phyloP scores from a whole-genome alignment of 2,329 filamentous ascomycete genomes.

The Pseudogymnoascus sp. region DNA sequence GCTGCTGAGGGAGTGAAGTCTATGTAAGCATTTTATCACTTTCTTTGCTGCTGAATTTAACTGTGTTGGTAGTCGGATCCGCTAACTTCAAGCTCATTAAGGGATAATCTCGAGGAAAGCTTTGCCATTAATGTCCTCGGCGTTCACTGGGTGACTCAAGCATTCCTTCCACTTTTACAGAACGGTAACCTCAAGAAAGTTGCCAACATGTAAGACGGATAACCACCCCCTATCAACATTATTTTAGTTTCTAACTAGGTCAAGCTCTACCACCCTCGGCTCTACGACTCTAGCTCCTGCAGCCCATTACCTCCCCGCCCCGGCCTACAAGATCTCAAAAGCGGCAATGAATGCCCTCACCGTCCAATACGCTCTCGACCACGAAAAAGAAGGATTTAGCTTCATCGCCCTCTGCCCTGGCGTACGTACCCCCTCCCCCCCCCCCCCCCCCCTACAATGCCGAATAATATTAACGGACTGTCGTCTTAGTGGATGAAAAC shows the following conservation, averaged over 20 bases:
- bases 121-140: constrained; percentile 33
- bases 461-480: constrained; percentile 11
- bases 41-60: neutral
- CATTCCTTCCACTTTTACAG: constrained; percentile 31
- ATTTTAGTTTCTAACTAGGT: constrained; percentile 1
- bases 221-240: constrained; percentile 27
- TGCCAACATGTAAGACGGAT: neutral
- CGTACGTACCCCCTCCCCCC: constrained; percentile 26
- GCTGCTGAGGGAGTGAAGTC: constrained; percentile 12
- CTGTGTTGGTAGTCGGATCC: neutral
- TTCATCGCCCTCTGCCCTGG: constrained; percentile 37
- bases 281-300: constrained; percentile 30
- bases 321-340: constrained; percentile 39
- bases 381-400: constrained; percentile 35
- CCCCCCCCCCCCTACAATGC: neutral
- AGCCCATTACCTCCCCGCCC: constrained; percentile 18
- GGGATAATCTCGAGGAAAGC: constrained; percentile 23
- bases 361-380: constrained; percentile 33
- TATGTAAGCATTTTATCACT: constrained; percentile 7
- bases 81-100: neutral
- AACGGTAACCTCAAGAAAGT: neutral
- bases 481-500: constrained; percentile 37
- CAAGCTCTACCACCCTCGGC: constrained; percentile 35
- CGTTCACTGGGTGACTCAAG: constrained; percentile 33
- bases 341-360: constrained; percentile 41